Conservation (phyloP, 2,329 filamentous ascomycete genomes). For the Talaromyces piceae region DNA sequence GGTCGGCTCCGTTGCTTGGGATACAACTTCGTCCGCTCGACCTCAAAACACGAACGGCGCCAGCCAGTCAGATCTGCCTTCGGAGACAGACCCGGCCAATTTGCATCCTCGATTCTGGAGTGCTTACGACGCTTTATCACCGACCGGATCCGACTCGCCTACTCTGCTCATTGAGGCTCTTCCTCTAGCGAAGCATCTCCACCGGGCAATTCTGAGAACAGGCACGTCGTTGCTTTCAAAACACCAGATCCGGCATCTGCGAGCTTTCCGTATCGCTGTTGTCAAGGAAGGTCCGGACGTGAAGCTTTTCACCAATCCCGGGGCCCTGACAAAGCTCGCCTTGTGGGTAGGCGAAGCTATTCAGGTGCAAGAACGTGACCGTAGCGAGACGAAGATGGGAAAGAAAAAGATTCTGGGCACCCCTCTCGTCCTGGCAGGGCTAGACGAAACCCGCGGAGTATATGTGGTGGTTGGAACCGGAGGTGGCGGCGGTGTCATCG, state of each 20-base stretch:
- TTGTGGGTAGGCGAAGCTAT: slow-evolving; percentile 93
- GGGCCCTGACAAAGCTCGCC: slow-evolving; percentile 85
- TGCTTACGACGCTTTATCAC: slow-evolving; percentile 51
- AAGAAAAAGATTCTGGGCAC: slow-evolving; percentile 49
- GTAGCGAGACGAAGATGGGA: slow-evolving; percentile 54
- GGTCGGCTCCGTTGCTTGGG: slow-evolving; percentile 54
- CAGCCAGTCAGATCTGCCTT: slow-evolving; percentile 14
- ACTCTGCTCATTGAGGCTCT: slow-evolving; percentile 63
- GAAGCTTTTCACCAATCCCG: slow-evolving; percentile 82
- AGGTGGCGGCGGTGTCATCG: slow-evolving; percentile 68
- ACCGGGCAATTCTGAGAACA: slow-evolving; percentile 86
- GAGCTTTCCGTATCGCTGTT: slow-evolving; percentile 89
- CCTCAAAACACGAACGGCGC: slow-evolving; percentile 15
- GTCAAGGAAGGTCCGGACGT: slow-evolving; percentile 94
- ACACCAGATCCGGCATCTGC: slow-evolving; percentile 83
- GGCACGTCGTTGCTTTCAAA: slow-evolving; percentile 89
- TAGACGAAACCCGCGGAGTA: slow-evolving; percentile 78
- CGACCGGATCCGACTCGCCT: slow-evolving; percentile 37
- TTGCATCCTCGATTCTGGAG: slow-evolving; percentile 48
- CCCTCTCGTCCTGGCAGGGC: slow-evolving; percentile 79
- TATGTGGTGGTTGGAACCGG: slow-evolving; percentile 93
- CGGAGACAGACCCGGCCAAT: slow-evolving; percentile 23
- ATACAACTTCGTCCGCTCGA: slow-evolving; percentile 22
- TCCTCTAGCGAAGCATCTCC: slow-evolving; percentile 77
- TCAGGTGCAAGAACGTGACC: slow-evolving; percentile 78